A percentile compares a stretch with the other conserved stretches of the same genome.
Evolutionary conservation across 208 protist species (phyloP).

Genomic region (Acanthamoeba lenticulata): DNA sequence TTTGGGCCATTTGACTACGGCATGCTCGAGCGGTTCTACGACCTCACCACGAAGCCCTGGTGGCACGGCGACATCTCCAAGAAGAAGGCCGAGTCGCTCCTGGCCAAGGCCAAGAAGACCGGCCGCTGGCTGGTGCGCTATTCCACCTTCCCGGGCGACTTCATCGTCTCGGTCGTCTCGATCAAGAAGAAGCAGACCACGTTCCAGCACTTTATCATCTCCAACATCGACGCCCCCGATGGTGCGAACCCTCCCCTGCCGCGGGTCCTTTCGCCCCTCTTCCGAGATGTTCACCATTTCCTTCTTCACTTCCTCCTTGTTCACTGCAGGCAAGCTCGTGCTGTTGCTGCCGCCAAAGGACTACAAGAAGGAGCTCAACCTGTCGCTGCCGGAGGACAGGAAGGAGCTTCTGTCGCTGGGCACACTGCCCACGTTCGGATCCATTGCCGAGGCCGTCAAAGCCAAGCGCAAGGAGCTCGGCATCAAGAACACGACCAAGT

Average conservation of each 20-base stretch:
- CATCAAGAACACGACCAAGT: conserved; percentile 36
- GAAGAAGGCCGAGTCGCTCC: conserved; percentile 25
- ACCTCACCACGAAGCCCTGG: conserved; percentile 40
- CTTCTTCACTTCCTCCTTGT: not conserved
- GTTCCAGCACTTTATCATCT: conserved; percentile 49
- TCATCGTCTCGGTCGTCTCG: conserved; percentile 28
- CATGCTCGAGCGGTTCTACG: conserved; percentile 30
- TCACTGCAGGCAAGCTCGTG: not conserved
- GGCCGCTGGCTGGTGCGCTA: conserved; percentile 33
- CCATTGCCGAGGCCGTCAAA: conserved; percentile 9
- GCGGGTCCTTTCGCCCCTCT: not conserved
- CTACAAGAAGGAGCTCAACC: conserved; percentile 37
- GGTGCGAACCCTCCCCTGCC: not conserved
- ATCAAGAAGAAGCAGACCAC: conserved; percentile 55
- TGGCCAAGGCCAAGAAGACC: conserved; percentile 55
- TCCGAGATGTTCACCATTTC: not conserved
- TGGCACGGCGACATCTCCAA: conserved; percentile 60
- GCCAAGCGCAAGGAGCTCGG: conserved; percentile 35
- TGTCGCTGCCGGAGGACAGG: conserved; percentile 17
- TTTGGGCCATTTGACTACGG: not conserved
- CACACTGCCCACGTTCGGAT: not conserved
- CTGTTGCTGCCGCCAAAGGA: conserved; percentile 23
- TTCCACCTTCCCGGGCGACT: conserved; percentile 11
- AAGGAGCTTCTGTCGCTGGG: conserved; percentile 30
- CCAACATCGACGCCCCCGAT: conserved; percentile 4